These are phyloP conservation scores for Aspergillus avenaceus DNA, from an alignment of 495 filamentous ascomycete species.

Conservation along the genomic window DNA sequence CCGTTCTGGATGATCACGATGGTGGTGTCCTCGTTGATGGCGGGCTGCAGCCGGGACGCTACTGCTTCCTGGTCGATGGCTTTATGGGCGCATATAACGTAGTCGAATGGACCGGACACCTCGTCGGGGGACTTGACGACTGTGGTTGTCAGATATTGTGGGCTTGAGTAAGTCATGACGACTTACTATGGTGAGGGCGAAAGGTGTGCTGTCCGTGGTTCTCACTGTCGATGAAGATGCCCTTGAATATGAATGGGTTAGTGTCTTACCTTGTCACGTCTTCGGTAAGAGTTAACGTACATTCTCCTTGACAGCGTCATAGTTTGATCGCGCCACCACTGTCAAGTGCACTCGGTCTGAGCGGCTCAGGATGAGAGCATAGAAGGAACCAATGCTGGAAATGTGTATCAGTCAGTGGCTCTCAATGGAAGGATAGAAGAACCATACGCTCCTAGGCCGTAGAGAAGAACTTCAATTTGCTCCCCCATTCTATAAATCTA, in stretches of 20 bases:
- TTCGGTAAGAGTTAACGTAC: conserved; percentile 24
- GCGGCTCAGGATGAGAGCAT: conserved; percentile 42
- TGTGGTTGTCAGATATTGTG: conserved; percentile 6
- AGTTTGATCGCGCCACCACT: conserved; percentile 51
- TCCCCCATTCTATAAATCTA: conserved; percentile 26
- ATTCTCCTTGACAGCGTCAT: conserved; percentile 40
- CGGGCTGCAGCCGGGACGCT: conserved; percentile 33
- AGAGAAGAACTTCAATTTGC: conserved; percentile 32
- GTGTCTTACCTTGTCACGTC: no score
- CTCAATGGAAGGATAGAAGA: no score
- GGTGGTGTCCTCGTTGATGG: conserved; percentile 27
- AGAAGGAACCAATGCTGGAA: conserved; percentile 42
- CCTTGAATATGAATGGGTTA: conserved; percentile 23
- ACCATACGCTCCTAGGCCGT: conserved; percentile 38
- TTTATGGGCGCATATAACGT: conserved; percentile 48
- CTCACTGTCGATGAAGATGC: conserved; percentile 41
- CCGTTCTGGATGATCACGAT: conserved; percentile 71
- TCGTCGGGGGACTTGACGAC: conserved; percentile 42
- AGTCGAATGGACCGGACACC: conserved; percentile 32
- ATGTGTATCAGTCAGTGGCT: background rate
- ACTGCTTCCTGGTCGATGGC: conserved; percentile 42
- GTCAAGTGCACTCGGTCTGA: conserved; percentile 40
- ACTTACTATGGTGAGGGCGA: conserved; percentile 32
- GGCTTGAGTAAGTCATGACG: background rate
- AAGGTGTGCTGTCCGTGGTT: conserved; percentile 45